Percentiles rank a stretch among this genome's conserved stretches.
phyloP scores from a whole-genome alignment of 352 stramenopile genomes.

The Paralagenidium karlingii region DNA sequence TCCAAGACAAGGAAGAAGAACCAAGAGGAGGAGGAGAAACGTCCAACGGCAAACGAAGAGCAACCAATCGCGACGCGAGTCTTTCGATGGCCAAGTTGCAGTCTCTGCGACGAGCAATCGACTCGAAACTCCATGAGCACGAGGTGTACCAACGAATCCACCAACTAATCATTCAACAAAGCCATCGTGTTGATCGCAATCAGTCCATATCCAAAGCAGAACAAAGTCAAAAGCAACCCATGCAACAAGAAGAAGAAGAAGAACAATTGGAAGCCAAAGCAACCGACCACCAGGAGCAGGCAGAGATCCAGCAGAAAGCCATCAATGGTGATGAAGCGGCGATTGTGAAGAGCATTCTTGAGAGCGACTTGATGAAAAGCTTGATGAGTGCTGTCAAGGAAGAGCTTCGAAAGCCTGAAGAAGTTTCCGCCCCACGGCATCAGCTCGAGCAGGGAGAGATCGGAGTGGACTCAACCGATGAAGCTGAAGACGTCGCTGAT shows the following conservation, averaged over 20 bases:
- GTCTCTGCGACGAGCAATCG: conserved; percentile 45
- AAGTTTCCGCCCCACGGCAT: conserved; percentile 13
- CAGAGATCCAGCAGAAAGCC: background rate
- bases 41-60: too few species aligned
- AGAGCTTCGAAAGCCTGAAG: too few species aligned
- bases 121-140: conserved; percentile 61
- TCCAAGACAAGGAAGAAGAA: too few species aligned
- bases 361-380: conserved; percentile 68
- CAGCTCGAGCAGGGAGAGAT: background rate
- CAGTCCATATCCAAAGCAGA: conserved; percentile 1
- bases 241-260: background rate
- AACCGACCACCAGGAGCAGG: too few species aligned
- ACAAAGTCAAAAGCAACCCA: conserved; percentile 11
- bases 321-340: background rate
- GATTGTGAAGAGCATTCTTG: conserved; percentile 16
- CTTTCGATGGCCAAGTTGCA: too few species aligned
- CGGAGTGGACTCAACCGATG: background rate
- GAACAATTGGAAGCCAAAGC: too few species aligned
- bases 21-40: too few species aligned
- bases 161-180: conserved; percentile 31
- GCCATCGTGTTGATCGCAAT: too few species aligned
- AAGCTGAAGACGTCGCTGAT: background rate
- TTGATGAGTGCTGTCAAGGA: conserved; percentile 31
- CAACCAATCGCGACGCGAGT: too few species aligned
- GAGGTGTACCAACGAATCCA: conserved; percentile 68